Percentiles rank a stretch among this genome's conserved stretches.
Evolutionary conservation across 148 eudicot species (phyloP).

Genomic region (Oxyria digyna): DNA sequence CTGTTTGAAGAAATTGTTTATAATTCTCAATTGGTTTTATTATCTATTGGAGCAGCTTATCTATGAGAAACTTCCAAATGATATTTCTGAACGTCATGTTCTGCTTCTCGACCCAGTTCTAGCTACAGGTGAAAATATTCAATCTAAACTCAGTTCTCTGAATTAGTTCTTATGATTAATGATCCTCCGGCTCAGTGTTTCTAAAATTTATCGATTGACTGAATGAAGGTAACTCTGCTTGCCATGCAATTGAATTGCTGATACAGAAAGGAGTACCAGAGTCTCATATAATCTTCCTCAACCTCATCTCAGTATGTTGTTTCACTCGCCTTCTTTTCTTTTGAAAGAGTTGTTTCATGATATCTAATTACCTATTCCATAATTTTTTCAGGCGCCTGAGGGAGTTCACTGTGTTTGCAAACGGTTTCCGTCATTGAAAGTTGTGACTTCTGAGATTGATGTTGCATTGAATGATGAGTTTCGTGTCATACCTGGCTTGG

Average conservation of each 20-base stretch:
- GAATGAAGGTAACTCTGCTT: slow-evolving; percentile 84
- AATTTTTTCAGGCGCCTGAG: slow-evolving; percentile 62
- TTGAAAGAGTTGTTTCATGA: background rate
- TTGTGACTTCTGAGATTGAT: slow-evolving; percentile 94
- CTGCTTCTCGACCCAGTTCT: slow-evolving; percentile 94
- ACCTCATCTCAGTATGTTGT: slow-evolving; percentile 80
- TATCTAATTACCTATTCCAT: background rate
- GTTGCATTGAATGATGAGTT: slow-evolving; percentile 60
- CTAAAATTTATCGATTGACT: background rate
- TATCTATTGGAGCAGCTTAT: slow-evolving; percentile 50
- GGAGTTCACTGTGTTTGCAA: slow-evolving; percentile 78
- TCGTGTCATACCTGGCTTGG: slow-evolving; percentile 91
- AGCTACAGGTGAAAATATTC: slow-evolving; percentile 54
- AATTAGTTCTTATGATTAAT: background rate
- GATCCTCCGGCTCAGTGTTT: too few species aligned
- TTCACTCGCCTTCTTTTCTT: background rate
- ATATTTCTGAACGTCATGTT: slow-evolving; percentile 90
- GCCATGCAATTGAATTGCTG: slow-evolving; percentile 84
- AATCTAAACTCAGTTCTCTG: background rate
- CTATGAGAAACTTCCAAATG: slow-evolving; percentile 88
- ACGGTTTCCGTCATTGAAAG: slow-evolving; percentile 75
- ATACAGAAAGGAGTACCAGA: slow-evolving; percentile 98
- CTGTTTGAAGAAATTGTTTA: background rate
- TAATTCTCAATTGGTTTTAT: background rate
- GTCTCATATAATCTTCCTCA: slow-evolving; percentile 80